Evolutionary conservation across 2,329 filamentous ascomycete species (phyloP).

Genomic region (Pseudomassariella vexata): DNA sequence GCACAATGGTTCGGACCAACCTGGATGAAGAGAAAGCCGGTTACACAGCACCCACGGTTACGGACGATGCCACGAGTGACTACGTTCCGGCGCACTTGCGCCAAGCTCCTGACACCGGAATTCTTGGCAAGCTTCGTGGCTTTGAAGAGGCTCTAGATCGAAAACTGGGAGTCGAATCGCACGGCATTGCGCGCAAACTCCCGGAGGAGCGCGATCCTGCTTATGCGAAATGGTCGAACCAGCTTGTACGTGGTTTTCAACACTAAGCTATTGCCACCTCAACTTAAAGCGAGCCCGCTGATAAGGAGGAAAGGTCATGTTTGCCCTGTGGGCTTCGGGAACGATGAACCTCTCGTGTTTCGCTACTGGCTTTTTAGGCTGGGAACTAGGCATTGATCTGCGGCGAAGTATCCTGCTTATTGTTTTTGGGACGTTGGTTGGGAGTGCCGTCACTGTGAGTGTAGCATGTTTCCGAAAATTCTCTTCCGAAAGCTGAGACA

Average conservation of each 20-base stretch:
- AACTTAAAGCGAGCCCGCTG: too few relatives aligned
- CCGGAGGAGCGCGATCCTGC: slow-evolving; percentile 34
- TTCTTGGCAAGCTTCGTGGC: slow-evolving; percentile 30
- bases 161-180: slow-evolving; percentile 37
- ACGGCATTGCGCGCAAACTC: slow-evolving; percentile 38
- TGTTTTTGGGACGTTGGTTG: slow-evolving; percentile 39
- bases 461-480: too few relatives aligned
- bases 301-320: slow-evolving; percentile 33
- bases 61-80: slow-evolving; percentile 10
- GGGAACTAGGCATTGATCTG: slow-evolving; percentile 40
- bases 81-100: slow-evolving; percentile 3
- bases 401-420: slow-evolving; percentile 36
- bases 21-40: too few relatives aligned
- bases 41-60: too few relatives aligned
- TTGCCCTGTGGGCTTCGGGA: slow-evolving; percentile 43
- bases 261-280: too few relatives aligned
- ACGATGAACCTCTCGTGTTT: slow-evolving; percentile 48
- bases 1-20: too few relatives aligned
- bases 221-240: slow-evolving; percentile 31
- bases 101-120: slow-evolving; percentile 12
- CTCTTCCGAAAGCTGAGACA: too few relatives aligned
- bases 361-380: slow-evolving; percentile 44
- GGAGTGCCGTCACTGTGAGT: slow-evolving; percentile 34
- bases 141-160: slow-evolving; percentile 28
- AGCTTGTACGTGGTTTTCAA: slow-evolving; percentile 18